These are phyloP conservation scores for Xylariaceae sp. DNA, from an alignment of 2,329 filamentous ascomycete genomes.

Conservation along the genomic window DNA sequence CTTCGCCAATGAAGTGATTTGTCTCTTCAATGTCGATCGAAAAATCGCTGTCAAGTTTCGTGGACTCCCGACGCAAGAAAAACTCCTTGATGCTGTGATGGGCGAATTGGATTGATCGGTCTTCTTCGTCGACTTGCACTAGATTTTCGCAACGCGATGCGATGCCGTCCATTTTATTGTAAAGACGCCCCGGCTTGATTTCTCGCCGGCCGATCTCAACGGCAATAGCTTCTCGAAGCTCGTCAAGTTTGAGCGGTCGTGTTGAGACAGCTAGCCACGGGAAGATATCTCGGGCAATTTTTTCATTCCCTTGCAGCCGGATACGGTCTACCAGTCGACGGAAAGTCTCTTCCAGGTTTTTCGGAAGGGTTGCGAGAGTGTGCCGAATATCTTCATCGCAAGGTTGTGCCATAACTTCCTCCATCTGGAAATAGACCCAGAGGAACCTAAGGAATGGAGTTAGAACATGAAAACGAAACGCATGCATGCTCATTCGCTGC, in stretches of 20 bases:
- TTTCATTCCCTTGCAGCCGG: not conserved
- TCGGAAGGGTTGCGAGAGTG: constrained; percentile 31
- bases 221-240: constrained; percentile 36
- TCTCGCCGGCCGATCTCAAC: constrained; percentile 31
- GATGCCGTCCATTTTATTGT: constrained; percentile 27
- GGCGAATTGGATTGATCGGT: constrained; percentile 17
- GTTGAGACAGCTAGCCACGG: constrained; percentile 32
- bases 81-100: constrained; percentile 27
- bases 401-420: constrained; percentile 16
- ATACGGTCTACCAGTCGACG: constrained; percentile 16
- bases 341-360: constrained; percentile 30
- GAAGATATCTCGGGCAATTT: constrained; percentile 27
- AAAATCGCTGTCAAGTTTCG: constrained; percentile 13
- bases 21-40: constrained; percentile 25
- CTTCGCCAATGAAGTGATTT: constrained; percentile 32
- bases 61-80: constrained; percentile 22
- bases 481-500: constrained; percentile 5
- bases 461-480: not conserved
- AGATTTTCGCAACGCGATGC: constrained; percentile 19
- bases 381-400: constrained; percentile 26
- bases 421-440: constrained; percentile 19
- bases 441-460: constrained; percentile 17
- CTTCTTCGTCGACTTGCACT: constrained; percentile 20
- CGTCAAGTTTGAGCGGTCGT: constrained; percentile 32
- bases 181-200: constrained; percentile 22